These are phyloP conservation scores for Fistulina hepatica DNA, from an alignment of 1,284 basidiomycete species.

Conservation along the genomic window DNA sequence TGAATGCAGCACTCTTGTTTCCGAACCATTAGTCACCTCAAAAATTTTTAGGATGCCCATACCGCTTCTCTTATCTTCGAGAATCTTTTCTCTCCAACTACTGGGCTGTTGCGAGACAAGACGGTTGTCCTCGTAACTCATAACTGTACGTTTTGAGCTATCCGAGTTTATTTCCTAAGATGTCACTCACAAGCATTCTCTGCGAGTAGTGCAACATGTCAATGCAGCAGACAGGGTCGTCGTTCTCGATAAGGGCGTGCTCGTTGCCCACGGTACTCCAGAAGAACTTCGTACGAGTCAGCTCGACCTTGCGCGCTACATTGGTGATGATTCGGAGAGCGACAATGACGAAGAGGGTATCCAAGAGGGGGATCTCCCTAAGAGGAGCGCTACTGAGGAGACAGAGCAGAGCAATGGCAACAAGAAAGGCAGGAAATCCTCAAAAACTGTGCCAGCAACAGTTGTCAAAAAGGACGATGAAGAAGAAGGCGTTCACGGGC, in stretches of 20 bases:
- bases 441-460: neutral
- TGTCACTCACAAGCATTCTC: neutral
- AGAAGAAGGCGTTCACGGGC: constrained; percentile 7
- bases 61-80: constrained; percentile 7
- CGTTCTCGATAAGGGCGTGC: constrained; percentile 7
- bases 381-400: neutral
- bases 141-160: constrained; percentile 4
- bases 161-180: neutral
- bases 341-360: constrained; percentile 3
- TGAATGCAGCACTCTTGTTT: neutral
- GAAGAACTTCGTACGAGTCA: constrained; percentile 7
- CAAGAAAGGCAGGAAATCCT: no score
- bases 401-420: neutral
- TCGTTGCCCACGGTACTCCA: constrained; percentile 9
- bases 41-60: neutral
- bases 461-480: neutral
- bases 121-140: constrained; percentile 12
- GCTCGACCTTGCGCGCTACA: constrained; percentile 6
- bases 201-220: constrained; percentile 6
- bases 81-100: constrained; percentile 7
- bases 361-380: constrained; percentile 1
- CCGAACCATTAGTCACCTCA: neutral
- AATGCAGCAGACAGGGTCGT: constrained; percentile 6
- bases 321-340: constrained; percentile 9
- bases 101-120: constrained; percentile 6